Percentiles rank a stretch among this genome's conserved stretches.
These are phyloP conservation scores for Hyphopichia pseudoburtonii DNA, from an alignment of 1,139 yeast genomes.

Conservation along the genomic window DNA sequence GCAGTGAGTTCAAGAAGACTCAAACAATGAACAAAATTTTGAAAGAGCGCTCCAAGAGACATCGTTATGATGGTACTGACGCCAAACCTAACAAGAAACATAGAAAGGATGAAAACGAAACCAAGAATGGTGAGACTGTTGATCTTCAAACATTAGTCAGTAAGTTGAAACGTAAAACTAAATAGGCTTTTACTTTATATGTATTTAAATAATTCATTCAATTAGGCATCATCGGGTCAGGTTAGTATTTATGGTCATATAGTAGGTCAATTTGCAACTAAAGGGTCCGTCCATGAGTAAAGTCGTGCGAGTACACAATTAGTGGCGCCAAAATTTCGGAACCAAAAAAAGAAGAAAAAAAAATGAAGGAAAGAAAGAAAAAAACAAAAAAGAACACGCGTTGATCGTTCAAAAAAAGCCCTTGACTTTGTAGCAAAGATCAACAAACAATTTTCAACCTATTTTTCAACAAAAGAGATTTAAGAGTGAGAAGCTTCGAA, in stretches of 20 bases:
- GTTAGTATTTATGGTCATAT: too few species aligned
- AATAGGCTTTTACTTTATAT: too few species aligned
- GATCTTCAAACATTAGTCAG: constrained; percentile 4
- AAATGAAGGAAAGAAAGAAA: background rate
- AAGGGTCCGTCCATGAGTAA: too few species aligned
- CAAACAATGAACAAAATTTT: constrained; percentile 80
- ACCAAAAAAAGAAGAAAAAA: background rate
- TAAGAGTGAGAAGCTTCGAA: background rate
- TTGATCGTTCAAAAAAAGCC: too few species aligned
- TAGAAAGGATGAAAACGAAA: constrained; percentile 6
- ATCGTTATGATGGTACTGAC: constrained; percentile 13
- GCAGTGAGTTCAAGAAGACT: constrained; percentile 85
- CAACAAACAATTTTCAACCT: too few species aligned
- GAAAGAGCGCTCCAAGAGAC: constrained; percentile 69
- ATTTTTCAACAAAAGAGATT: too few species aligned
- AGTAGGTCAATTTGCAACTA: too few species aligned
- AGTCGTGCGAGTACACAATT: background rate
- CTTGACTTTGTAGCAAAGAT: too few species aligned
- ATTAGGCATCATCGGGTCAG: too few species aligned
- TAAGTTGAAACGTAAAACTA: constrained; percentile 4
- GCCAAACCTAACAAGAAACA: constrained; percentile 14
- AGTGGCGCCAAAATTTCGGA: background rate
- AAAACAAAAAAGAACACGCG: constrained; percentile 1
- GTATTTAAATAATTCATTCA: too few species aligned
- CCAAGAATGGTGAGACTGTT: background rate